Percentiles rank a stretch among this genome's conserved stretches.
phyloP scores from a whole-genome alignment of 495 filamentous ascomycete species.

The Aspergillus nidulans region DNA sequence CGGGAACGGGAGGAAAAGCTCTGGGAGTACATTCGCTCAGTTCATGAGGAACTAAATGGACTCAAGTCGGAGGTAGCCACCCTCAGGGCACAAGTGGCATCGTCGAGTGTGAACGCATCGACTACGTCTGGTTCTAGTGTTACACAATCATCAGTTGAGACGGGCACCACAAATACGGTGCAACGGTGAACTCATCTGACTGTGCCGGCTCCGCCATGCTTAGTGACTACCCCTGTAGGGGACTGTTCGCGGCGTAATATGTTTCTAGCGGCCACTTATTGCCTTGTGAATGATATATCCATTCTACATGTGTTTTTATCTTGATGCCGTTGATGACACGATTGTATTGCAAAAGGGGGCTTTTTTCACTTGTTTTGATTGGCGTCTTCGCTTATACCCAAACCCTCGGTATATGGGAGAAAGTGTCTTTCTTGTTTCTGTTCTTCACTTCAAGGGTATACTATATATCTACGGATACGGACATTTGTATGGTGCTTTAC shows the following conservation, averaged over 20 bases:
- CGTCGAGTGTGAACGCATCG: slow-evolving; percentile 26
- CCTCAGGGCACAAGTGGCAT: slow-evolving; percentile 36
- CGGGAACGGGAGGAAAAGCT: slow-evolving; percentile 36
- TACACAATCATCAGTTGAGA: slow-evolving; percentile 22
- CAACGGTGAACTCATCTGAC: slow-evolving; percentile 10
- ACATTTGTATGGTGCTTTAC: background rate
- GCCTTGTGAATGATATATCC: slow-evolving; percentile 1
- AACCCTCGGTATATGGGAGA: background rate
- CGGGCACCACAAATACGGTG: slow-evolving; percentile 18
- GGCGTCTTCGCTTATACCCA: background rate
- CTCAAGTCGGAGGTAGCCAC: slow-evolving; percentile 39
- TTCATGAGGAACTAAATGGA: slow-evolving; percentile 38
- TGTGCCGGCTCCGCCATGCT: background rate
- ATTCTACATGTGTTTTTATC: slow-evolving; percentile 13
- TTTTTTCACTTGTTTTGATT: background rate
- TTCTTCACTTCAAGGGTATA: slow-evolving; percentile 5
- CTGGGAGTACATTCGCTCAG: slow-evolving; percentile 43
- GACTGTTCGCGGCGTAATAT: background rate
- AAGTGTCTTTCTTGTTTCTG: background rate
- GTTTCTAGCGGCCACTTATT: slow-evolving; percentile 1
- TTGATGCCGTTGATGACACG: slow-evolving; percentile 12
- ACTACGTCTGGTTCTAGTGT: slow-evolving; percentile 18
- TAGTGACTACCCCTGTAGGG: background rate
- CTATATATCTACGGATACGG: background rate
- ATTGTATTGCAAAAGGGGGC: slow-evolving; percentile 3